Base-by-base conservation (phyloP, 2,329 filamentous ascomycete species). In the Pestalotiopsis sp. region DNA sequence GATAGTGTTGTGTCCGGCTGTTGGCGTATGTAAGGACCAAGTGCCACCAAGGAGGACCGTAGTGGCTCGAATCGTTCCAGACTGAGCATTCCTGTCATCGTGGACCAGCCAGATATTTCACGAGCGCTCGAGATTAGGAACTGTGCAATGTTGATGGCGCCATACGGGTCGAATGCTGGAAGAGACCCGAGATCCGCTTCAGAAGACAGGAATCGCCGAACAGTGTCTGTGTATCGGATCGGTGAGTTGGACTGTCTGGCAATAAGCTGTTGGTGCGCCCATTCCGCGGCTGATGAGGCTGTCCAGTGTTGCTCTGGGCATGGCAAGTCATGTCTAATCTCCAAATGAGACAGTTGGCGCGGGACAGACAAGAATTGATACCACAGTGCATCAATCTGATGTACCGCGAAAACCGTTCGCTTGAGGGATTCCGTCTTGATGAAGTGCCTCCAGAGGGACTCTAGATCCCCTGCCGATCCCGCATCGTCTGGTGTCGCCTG, bases 31-130 rank as follows among this genome's bases (percentile, higher is more conserved):
- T 27, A 63, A 2, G 60, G 60, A 36, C 60, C 60, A 20, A 63
- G 60, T 23, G 60, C 60, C 5, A 63, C 60, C 14, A 63, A 14
- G 3, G 60, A 63, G 1, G 60, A 20, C 11, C 36, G 25, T 12
- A 63, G 38, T 0, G 38, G 60, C 36, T 63, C 60, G 20, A 63
- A 63, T 0, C 60, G 25, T 31, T 63, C 60, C 27, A 63, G 7
- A 14, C 60, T 63, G 27, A 63, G 25, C 60, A 63, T 63, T 14
- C 60, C 60, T n/a, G 60, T 63, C 60, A 63, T 63, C 14, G 60
- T 63, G n/a, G 60, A 63, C 60, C 60, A 63, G 6, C 60, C 60
- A 4, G 60, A 63, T 36, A 63, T 63, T 12, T 63, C 60, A 1
- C 38, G 60, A 11, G 60, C 60, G 31, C 60, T 63, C 36, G 60